Percentiles rank a stretch among this genome's conserved stretches.
phyloP scores from a whole-genome alignment of 2,329 filamentous ascomycete genomes.

The Xylariaceae sp. region DNA sequence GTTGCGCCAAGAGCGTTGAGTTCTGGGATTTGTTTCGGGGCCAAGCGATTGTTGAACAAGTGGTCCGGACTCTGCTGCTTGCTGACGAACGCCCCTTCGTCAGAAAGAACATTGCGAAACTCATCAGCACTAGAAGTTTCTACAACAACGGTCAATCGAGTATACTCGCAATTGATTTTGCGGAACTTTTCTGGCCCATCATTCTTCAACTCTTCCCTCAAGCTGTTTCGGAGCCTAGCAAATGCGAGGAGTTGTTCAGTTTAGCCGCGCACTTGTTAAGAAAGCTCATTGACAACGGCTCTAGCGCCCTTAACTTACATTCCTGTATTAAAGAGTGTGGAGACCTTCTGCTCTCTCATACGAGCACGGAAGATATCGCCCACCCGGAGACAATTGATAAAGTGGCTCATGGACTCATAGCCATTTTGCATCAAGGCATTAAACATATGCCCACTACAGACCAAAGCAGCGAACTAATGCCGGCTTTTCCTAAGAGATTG shows the following conservation, averaged over 20 bases:
- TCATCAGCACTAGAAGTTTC: constrained; percentile 38
- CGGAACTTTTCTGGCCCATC: constrained; percentile 55
- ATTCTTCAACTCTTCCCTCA: constrained; percentile 45
- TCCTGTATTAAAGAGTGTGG: constrained; percentile 35
- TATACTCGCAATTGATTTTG: constrained; percentile 47
- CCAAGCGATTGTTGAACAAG: constrained; percentile 33
- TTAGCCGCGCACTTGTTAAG: constrained; percentile 37
- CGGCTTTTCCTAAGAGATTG: constrained; percentile 52
- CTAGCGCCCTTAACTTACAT: constrained; percentile 32
- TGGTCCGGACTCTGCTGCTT: constrained; percentile 47
- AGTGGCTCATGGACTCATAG: constrained; percentile 46
- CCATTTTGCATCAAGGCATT: constrained; percentile 41
- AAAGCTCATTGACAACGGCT: constrained; percentile 36
- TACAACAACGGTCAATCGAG: constrained; percentile 33
- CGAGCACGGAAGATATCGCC: constrained; percentile 44
- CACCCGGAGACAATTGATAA: constrained; percentile 45
- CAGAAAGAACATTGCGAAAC: constrained; percentile 44
- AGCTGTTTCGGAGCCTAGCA: constrained; percentile 40
- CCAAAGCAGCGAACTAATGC: constrained; percentile 27
- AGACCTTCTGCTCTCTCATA: constrained; percentile 35
- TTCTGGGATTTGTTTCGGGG: constrained; percentile 49
- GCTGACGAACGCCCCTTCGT: constrained; percentile 44
- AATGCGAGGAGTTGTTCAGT: constrained; percentile 51
- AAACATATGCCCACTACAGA: constrained; percentile 35
- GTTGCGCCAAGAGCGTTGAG: constrained; percentile 44